Evolutionary conservation across 75 land plant genomes (phyloP).

Genomic region (Cupressus sempervirens): DNA sequence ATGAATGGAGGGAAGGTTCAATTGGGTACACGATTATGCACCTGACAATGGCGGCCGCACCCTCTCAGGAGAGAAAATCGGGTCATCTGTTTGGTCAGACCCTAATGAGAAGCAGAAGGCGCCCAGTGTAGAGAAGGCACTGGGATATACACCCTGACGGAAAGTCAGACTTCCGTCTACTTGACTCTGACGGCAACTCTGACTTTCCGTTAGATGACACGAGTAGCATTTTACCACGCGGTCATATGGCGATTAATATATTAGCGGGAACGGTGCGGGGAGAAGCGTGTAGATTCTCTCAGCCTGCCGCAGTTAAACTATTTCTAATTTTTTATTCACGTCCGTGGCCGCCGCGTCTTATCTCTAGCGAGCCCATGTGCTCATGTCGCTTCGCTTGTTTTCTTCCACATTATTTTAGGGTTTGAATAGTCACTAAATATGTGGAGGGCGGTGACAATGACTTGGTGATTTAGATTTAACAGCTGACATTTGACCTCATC

Average conservation of each 20-base stretch:
- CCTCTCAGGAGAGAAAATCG: background rate
- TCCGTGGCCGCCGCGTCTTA: background rate
- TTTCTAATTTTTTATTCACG: background rate
- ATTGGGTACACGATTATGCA: background rate
- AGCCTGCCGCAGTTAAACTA: background rate
- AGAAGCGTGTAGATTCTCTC: background rate
- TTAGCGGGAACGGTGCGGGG: background rate
- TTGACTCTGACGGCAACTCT: background rate
- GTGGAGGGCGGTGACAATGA: no score
- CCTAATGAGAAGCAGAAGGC: background rate
- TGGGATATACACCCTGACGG: background rate
- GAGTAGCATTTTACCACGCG: background rate
- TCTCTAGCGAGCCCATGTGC: background rate
- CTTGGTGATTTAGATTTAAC: no score
- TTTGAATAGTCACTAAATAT: no score
- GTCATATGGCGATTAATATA: background rate
- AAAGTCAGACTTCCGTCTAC: background rate
- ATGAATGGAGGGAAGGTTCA: background rate
- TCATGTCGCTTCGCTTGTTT: background rate
- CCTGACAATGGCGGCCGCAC: slow-evolving; percentile 3
- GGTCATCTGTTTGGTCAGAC: background rate
- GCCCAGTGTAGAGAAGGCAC: background rate
- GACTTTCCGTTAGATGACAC: background rate
- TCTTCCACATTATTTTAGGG: no score
- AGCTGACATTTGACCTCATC: no score